A percentile compares a stretch with the other conserved stretches of the same genome.
Conservation (phyloP, 2,329 filamentous ascomycete species). For the Ophiostoma australiae region DNA sequence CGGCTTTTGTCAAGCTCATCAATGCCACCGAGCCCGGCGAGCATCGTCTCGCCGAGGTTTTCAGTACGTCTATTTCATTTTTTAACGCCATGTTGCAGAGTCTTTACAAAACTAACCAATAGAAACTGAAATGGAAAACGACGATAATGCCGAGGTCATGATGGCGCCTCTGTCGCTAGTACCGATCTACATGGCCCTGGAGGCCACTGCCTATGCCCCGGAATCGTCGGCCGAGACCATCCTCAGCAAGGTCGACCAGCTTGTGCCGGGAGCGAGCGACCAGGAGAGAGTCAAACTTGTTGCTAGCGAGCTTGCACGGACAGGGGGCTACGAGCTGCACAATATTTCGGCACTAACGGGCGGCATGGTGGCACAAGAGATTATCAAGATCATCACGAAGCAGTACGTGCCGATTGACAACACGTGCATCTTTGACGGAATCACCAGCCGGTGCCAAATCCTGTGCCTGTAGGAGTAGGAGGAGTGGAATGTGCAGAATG, state of each 20-base stretch:
- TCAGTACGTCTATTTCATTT: conserved; percentile 43
- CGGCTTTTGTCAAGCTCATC: conserved; percentile 85
- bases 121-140: conserved; percentile 53
- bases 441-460: conserved; percentile 57
- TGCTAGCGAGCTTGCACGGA: conserved; percentile 65
- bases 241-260: conserved; percentile 42
- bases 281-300: conserved; percentile 50
- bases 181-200: conserved; percentile 64
- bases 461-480: conserved; percentile 31
- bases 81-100: neutral
- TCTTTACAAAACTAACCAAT: conserved; percentile 23
- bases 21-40: conserved; percentile 45
- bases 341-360: conserved; percentile 85
- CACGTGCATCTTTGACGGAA: conserved; percentile 66
- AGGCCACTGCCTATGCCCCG: conserved; percentile 46
- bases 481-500: too few species aligned
- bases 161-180: conserved; percentile 56
- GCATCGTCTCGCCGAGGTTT: conserved; percentile 48
- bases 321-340: conserved; percentile 80
- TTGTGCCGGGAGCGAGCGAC: conserved; percentile 42
- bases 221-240: conserved; percentile 50
- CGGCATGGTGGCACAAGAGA: conserved; percentile 92
- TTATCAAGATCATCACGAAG: conserved; percentile 80
- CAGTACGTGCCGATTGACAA: conserved; percentile 69
- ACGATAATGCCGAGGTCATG: conserved; percentile 47